Evolutionary conservation across 306 rosid genomes (phyloP).

Genomic region (Lathyrus oleraceus): DNA sequence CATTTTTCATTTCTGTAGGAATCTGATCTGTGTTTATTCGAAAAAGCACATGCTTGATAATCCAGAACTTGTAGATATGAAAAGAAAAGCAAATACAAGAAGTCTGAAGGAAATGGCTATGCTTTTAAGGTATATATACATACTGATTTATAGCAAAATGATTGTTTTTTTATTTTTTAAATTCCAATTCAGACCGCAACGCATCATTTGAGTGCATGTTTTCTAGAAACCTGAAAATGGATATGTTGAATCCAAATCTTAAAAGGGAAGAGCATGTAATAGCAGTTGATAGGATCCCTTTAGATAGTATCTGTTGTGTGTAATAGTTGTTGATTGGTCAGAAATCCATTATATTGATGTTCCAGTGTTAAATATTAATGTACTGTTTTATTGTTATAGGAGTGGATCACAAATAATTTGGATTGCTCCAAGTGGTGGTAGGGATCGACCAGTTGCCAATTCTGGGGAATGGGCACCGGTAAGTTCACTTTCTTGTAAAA

Average conservation of each 20-base stretch:
- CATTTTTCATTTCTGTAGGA: slow-evolving; percentile 50
- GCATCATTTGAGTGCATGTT: slow-evolving; percentile 22
- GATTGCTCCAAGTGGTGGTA: slow-evolving; percentile 99
- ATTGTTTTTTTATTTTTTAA: neutral
- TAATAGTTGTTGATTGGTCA: slow-evolving; percentile 18
- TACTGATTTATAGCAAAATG: slow-evolving; percentile 26
- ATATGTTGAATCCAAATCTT: slow-evolving; percentile 22
- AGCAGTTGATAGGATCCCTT: slow-evolving; percentile 10
- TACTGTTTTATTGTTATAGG: slow-evolving; percentile 48
- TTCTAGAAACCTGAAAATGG: slow-evolving; percentile 6
- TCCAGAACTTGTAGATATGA: slow-evolving; percentile 82
- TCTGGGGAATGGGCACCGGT: slow-evolving; percentile 84
- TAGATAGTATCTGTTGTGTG: slow-evolving; percentile 26
- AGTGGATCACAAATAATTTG: slow-evolving; percentile 88
- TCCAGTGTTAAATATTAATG: slow-evolving; percentile 21
- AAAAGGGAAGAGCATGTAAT: slow-evolving; percentile 9
- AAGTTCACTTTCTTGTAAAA: slow-evolving; percentile 45
- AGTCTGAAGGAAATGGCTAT: slow-evolving; percentile 95
- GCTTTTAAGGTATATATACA: slow-evolving; percentile 69
- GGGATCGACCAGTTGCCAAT: slow-evolving; percentile 78
- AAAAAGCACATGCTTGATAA: slow-evolving; percentile 92
- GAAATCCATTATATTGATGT: slow-evolving; percentile 16
- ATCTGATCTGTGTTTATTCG: slow-evolving; percentile 96
- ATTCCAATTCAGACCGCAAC: slow-evolving; percentile 19
- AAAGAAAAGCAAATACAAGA: slow-evolving; percentile 83